phyloP scores from a whole-genome alignment of 176 grass and related monocot species.

The Lolium multiflorum region DNA sequence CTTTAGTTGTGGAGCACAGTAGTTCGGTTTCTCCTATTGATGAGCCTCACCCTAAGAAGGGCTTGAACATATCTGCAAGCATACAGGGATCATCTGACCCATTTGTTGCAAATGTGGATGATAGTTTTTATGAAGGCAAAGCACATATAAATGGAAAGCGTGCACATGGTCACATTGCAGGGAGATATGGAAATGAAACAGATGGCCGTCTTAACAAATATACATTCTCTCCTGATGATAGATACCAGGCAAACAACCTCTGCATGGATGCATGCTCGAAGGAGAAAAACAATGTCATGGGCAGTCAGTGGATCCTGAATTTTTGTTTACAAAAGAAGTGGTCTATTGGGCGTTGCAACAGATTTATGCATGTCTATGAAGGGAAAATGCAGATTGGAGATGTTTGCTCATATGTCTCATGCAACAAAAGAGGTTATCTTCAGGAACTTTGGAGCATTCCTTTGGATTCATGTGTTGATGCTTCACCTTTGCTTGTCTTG shows the following conservation, averaged over 20 bases:
- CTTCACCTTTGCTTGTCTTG: slow-evolving; percentile 84
- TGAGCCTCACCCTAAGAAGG: slow-evolving; percentile 43
- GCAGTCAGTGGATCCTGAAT: slow-evolving; percentile 51
- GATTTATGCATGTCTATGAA: slow-evolving; percentile 53
- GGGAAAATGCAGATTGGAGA: slow-evolving; percentile 41
- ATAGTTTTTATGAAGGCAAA: slow-evolving; percentile 19
- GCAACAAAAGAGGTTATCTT: slow-evolving; percentile 48
- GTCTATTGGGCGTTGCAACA: slow-evolving; percentile 70
- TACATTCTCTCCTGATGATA: slow-evolving; percentile 17
- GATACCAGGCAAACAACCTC: slow-evolving; percentile 9
- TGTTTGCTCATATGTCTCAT: slow-evolving; percentile 46
- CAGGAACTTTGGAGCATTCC: slow-evolving; percentile 72
- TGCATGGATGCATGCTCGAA: slow-evolving; percentile 27
- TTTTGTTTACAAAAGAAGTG: slow-evolving; percentile 56
- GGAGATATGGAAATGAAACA: slow-evolving; percentile 30
- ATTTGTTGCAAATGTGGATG: neutral
- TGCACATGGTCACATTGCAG: slow-evolving; percentile 30
- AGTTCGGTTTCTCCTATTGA: slow-evolving; percentile 28
- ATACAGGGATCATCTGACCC: slow-evolving; percentile 17
- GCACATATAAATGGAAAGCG: slow-evolving; percentile 19
- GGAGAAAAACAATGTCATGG: slow-evolving; percentile 37
- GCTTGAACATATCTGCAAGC: slow-evolving; percentile 25
- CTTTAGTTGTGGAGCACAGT: slow-evolving; percentile 45
- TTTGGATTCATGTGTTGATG: slow-evolving; percentile 93
- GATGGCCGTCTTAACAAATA: slow-evolving; percentile 25